A percentile compares a stretch with the other conserved stretches of the same genome.
Conservation (phyloP, 2,329 filamentous ascomycete genomes). For the Paraphoma chrysanthemicola region DNA sequence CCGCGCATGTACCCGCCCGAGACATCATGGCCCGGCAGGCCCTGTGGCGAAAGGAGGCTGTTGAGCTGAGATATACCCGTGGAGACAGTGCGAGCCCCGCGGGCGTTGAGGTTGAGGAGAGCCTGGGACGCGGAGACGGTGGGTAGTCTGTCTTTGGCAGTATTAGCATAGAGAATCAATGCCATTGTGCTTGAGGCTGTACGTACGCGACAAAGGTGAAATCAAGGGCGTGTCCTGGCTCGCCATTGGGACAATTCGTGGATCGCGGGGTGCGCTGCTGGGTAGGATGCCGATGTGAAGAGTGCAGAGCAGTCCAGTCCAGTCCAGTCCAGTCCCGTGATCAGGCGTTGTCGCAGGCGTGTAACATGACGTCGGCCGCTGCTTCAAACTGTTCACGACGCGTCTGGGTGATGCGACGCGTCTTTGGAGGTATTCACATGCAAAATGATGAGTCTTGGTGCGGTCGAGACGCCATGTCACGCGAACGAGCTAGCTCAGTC, state of each 20-base stretch:
- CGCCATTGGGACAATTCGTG: slow-evolving; percentile 32
- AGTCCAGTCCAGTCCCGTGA: slow-evolving; percentile 35
- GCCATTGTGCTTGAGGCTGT: slow-evolving; percentile 3
- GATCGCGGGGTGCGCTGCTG: slow-evolving; percentile 3
- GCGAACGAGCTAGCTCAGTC: slow-evolving; percentile 19
- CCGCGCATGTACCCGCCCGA: slow-evolving; percentile 71
- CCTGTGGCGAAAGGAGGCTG: slow-evolving; percentile 42
- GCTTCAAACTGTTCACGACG: slow-evolving; percentile 4
- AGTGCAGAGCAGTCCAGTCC: slow-evolving; percentile 12
- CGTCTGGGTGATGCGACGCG: slow-evolving; percentile 5
- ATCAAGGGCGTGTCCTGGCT: slow-evolving; percentile 31
- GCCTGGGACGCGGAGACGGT: slow-evolving; percentile 79
- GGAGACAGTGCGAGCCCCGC: slow-evolving; percentile 54
- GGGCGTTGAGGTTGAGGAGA: slow-evolving; percentile 65
- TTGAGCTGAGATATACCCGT: slow-evolving; percentile 60
- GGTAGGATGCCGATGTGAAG: slow-evolving; percentile 1
- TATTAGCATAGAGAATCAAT: slow-evolving; percentile 18
- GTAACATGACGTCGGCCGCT: slow-evolving; percentile 24
- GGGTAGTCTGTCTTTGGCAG: slow-evolving; percentile 70
- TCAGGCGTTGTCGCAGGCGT: slow-evolving; percentile 6
- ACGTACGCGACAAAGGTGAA: slow-evolving; percentile 49
- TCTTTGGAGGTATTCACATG: slow-evolving; percentile 1
- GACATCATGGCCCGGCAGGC: slow-evolving; percentile 28
- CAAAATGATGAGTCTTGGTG: slow-evolving; percentile 10
- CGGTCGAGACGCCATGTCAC: slow-evolving; percentile 28